phyloP scores from a whole-genome alignment of 306 rosid genomes.

The Cyamopsis tetragonoloba region DNA sequence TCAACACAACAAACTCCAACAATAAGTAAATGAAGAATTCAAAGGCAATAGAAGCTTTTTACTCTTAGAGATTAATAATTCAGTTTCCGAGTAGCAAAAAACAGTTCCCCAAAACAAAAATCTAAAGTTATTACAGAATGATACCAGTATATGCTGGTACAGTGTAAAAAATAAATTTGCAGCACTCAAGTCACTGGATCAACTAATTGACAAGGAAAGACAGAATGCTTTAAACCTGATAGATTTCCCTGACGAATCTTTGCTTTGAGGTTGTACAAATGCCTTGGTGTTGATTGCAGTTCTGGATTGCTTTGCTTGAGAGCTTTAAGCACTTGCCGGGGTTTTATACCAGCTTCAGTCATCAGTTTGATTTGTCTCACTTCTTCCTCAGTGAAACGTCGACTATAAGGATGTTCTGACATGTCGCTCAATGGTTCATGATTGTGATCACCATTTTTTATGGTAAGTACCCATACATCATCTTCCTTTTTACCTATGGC shows the following conservation, averaged over 20 bases:
- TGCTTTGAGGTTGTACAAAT: slow-evolving; percentile 76
- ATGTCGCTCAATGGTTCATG: slow-evolving; percentile 73
- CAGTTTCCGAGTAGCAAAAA: not conserved
- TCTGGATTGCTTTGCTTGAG: slow-evolving; percentile 74
- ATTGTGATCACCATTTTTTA: slow-evolving; percentile 69
- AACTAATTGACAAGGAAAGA: slow-evolving; percentile 14
- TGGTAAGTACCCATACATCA: slow-evolving; percentile 60
- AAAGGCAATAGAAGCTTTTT: not conserved
- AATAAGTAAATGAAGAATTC: not conserved
- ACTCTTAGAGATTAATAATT: not conserved
- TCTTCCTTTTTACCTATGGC: slow-evolving; percentile 68
- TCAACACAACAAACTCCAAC: not conserved
- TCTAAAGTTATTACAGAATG: not conserved
- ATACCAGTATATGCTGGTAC: not conserved
- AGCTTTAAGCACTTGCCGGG: slow-evolving; percentile 74
- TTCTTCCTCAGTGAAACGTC: slow-evolving; percentile 73
- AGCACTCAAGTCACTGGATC: not conserved
- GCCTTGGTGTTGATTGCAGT: slow-evolving; percentile 75
- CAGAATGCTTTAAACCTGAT: slow-evolving; percentile 44
- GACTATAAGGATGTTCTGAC: slow-evolving; percentile 78
- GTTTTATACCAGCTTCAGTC: slow-evolving; percentile 78
- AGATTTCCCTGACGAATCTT: slow-evolving; percentile 75
- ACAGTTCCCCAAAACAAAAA: not conserved
- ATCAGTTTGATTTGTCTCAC: slow-evolving; percentile 56
- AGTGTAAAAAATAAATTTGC: not conserved